Evolutionary conservation across 805 yeast species (phyloP).

Genomic region (Wickerhamiella hasegawae): DNA sequence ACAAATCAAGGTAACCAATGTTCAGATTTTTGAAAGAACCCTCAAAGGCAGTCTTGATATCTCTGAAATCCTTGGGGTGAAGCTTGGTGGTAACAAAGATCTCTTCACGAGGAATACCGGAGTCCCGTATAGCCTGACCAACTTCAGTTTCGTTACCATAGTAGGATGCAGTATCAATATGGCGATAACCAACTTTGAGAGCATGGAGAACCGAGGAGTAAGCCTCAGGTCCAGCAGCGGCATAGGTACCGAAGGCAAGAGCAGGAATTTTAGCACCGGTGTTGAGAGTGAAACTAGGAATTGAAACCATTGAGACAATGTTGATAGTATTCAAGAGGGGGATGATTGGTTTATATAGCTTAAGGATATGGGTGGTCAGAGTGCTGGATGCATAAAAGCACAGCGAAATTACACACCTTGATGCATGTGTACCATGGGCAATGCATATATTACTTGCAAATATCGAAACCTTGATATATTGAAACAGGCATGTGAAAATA

Average conservation of each 20-base stretch:
- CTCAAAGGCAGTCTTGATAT: slow-evolving; percentile 33
- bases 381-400: too few species aligned
- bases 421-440: too few species aligned
- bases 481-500: too few species aligned
- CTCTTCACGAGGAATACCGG: slow-evolving; percentile 31
- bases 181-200: slow-evolving; percentile 48
- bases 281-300: too few species aligned
- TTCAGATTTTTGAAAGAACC: slow-evolving; percentile 35
- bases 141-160: slow-evolving; percentile 55
- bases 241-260: slow-evolving; percentile 53
- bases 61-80: slow-evolving; percentile 27
- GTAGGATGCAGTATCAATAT: slow-evolving; percentile 59
- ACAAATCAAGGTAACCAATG: slow-evolving; percentile 48
- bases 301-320: too few species aligned
- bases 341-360: too few species aligned
- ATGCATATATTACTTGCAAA: too few species aligned
- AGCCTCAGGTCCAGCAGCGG: slow-evolving; percentile 31
- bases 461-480: too few species aligned
- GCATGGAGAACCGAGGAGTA: slow-evolving; percentile 43
- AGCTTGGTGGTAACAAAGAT: slow-evolving; percentile 50
- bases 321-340: too few species aligned
- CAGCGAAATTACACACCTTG: too few species aligned
- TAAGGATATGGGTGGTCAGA: too few species aligned
- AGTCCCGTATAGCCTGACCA: slow-evolving; percentile 35
- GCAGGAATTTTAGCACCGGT: slow-evolving; percentile 50